Evolutionary conservation across 2,329 filamentous ascomycete species (phyloP).

Genomic region (Cladosporium sp.): DNA sequence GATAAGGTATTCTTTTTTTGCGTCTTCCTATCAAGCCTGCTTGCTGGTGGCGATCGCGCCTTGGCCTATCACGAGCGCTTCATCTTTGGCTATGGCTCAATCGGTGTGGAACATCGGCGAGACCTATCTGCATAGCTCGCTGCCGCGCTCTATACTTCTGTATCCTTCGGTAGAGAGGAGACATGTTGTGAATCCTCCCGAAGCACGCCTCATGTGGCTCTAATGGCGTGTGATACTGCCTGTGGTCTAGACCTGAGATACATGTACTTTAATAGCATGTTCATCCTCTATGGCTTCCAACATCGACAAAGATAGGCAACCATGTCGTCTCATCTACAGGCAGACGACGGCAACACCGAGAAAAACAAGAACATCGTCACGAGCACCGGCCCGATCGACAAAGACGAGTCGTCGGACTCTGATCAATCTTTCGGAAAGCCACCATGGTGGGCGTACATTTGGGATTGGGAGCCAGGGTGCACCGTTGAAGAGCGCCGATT

Average conservation of each 20-base stretch:
- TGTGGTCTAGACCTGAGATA: neutral
- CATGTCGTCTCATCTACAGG: neutral
- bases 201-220: neutral
- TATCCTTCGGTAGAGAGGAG: neutral
- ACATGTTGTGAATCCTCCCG: neutral
- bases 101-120: neutral
- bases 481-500: slow-evolving; percentile 28
- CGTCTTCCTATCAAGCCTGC: neutral
- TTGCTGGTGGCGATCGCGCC: neutral
- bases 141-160: neutral
- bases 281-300: neutral
- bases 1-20: neutral
- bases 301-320: neutral
- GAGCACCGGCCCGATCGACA: neutral
- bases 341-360: neutral
- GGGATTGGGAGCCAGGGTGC: slow-evolving; percentile 32
- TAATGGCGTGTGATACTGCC: neutral
- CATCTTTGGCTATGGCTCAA: neutral
- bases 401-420: neutral
- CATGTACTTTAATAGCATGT: neutral
- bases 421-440: neutral
- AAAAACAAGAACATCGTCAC: neutral
- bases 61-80: neutral
- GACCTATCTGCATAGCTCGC: neutral
- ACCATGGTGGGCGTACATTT: slow-evolving; percentile 33